phyloP scores from a whole-genome alignment of 129 eudicot genomes.

The Tagetes patula region DNA sequence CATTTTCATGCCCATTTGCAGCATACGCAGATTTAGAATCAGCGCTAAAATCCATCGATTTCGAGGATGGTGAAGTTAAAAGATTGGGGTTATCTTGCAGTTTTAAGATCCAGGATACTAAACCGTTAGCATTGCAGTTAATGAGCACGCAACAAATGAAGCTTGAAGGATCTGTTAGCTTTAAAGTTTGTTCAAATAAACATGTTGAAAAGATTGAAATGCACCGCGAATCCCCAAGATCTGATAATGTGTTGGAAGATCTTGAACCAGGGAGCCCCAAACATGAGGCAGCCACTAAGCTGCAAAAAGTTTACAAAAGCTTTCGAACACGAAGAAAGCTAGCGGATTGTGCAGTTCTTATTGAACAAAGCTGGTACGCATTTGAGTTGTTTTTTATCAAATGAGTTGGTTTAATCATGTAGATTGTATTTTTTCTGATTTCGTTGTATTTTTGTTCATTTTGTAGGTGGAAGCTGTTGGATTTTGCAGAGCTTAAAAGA shows the following conservation, averaged over 20 bases:
- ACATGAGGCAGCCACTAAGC: conserved; percentile 87
- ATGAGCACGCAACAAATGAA: conserved; percentile 39
- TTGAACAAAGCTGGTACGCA: conserved; percentile 89
- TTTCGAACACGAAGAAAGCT: conserved; percentile 91
- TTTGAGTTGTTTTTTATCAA: not conserved
- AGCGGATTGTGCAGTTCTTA: conserved; percentile 93
- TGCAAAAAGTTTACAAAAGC: conserved; percentile 97
- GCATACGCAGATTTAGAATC: conserved; percentile 52
- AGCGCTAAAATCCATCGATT: conserved; percentile 50
- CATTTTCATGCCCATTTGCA: conserved; percentile 77
- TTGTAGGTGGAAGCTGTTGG: conserved; percentile 88
- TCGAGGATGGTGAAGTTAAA: conserved; percentile 45
- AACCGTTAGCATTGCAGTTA: conserved; percentile 46
- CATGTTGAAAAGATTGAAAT: conserved; percentile 30
- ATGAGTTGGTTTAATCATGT: not conserved
- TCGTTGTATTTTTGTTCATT: not conserved
- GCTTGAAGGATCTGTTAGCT: conserved; percentile 57
- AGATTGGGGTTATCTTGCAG: conserved; percentile 49
- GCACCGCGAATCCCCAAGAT: conserved; percentile 33
- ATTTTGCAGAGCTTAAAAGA: conserved; percentile 85
- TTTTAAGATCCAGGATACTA: conserved; percentile 50
- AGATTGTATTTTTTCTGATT: not conserved
- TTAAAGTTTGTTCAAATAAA: conserved; percentile 32
- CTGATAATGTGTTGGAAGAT: conserved; percentile 26
- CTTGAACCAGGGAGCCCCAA: conserved; percentile 57